These are phyloP conservation scores for Phaeophleospora eucalypticola DNA, from an alignment of 2,329 filamentous ascomycete genomes.

Conservation along the genomic window DNA sequence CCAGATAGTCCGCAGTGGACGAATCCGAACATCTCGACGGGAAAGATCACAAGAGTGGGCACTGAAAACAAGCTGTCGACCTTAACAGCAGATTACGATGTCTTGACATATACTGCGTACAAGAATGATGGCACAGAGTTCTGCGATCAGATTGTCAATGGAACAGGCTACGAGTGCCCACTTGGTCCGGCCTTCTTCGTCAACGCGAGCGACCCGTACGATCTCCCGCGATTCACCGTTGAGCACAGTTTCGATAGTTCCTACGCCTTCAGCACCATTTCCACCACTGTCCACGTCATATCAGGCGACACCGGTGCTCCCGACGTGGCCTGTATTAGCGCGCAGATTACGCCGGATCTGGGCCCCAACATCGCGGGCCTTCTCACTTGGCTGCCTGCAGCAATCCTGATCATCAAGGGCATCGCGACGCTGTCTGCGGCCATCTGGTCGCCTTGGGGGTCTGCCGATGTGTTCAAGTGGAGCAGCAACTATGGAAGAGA, in stretches of 20 bases:
- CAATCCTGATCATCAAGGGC: constrained; percentile 74
- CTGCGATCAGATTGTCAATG: constrained; percentile 59
- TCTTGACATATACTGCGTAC: constrained; percentile 73
- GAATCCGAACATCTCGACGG: constrained; percentile 57
- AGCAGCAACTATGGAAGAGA: constrained; percentile 97
- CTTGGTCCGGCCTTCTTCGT: constrained; percentile 66
- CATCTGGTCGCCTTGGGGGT: constrained; percentile 91
- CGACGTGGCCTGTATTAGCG: constrained; percentile 72
- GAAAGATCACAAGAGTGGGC: constrained; percentile 72
- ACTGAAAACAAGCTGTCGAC: constrained; percentile 67
- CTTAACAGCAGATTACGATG: constrained; percentile 64
- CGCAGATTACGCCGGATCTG: constrained; percentile 79
- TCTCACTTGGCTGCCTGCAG: constrained; percentile 70
- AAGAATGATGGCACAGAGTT: constrained; percentile 54
- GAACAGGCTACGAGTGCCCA: constrained; percentile 57
- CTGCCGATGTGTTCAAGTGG: constrained; percentile 86
- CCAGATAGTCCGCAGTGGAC: constrained; percentile 58
- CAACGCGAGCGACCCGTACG: constrained; percentile 49
- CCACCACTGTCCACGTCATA: constrained; percentile 67
- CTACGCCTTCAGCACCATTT: constrained; percentile 81
- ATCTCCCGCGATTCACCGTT: constrained; percentile 69
- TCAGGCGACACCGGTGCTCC: constrained; percentile 65
- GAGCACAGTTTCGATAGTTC: constrained; percentile 71
- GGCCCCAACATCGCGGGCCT: constrained; percentile 64
- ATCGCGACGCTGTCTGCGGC: constrained; percentile 78